phyloP scores from a whole-genome alignment of 371 early-diverging fungal genomes.

The Umbelopsis sp. region DNA sequence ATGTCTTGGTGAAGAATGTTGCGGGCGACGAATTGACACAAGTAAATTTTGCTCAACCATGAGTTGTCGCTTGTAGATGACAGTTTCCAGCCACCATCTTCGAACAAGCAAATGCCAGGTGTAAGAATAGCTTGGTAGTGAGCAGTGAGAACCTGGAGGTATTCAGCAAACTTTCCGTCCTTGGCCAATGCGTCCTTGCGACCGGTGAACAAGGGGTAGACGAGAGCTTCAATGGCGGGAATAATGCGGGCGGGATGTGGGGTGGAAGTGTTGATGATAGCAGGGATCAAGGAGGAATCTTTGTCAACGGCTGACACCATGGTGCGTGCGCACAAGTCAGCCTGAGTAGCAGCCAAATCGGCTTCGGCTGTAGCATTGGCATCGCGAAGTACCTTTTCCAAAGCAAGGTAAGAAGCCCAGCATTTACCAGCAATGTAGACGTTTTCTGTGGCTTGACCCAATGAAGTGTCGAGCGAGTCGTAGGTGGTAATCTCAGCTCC shows the following conservation, averaged over 20 bases:
- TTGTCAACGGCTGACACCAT: slow-evolving; percentile 15
- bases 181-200: slow-evolving; percentile 17
- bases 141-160: slow-evolving; percentile 11
- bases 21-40: slow-evolving; percentile 22
- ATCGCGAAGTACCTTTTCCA: slow-evolving; percentile 19
- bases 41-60: slow-evolving; percentile 25
- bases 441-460: slow-evolving; percentile 20
- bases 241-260: slow-evolving; percentile 19
- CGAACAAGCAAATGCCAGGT: slow-evolving; percentile 19
- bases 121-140: slow-evolving; percentile 18
- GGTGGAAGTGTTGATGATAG: slow-evolving; percentile 19
- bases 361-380: background rate
- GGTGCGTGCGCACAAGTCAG: slow-evolving; percentile 16
- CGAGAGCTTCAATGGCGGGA: slow-evolving; percentile 23
- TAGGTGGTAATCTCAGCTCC: slow-evolving; percentile 26
- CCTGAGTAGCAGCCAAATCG: slow-evolving; percentile 18
- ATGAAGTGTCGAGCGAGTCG: slow-evolving; percentile 21
- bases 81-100: slow-evolving; percentile 24
- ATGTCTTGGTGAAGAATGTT: slow-evolving; percentile 13
- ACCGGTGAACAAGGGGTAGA: slow-evolving; percentile 24
- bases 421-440: slow-evolving; percentile 23
- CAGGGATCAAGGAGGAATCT: background rate
- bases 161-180: slow-evolving; percentile 21
- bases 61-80: slow-evolving; percentile 23
- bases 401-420: slow-evolving; percentile 23